Conservation (phyloP, 2,329 filamentous ascomycete species). For the Cladosporium sp. region DNA sequence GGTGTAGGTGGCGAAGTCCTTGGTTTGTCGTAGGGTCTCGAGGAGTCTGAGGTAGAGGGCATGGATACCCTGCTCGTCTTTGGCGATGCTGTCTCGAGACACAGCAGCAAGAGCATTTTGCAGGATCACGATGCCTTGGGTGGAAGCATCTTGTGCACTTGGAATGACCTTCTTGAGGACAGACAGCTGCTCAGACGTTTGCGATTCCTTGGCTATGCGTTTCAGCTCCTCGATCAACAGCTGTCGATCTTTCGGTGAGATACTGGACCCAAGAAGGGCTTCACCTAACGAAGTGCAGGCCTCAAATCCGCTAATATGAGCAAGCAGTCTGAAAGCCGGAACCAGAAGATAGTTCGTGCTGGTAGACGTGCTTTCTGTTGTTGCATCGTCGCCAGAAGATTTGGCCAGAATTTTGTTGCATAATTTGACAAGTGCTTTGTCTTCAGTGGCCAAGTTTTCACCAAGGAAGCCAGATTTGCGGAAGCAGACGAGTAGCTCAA, state of each 20-base stretch:
- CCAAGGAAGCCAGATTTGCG: conserved; percentile 6
- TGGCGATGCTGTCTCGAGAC: background rate
- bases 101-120: conserved; percentile 10
- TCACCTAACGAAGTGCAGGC: conserved; percentile 16
- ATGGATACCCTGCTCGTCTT: conserved; percentile 12
- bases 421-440: conserved; percentile 2
- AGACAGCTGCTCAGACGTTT: background rate
- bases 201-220: background rate
- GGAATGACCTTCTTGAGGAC: conserved; percentile 3
- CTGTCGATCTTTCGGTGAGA: conserved; percentile 7
- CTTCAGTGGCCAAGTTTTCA: background rate
- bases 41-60: conserved; percentile 7
- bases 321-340: conserved; percentile 16
- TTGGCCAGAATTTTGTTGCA: conserved; percentile 7
- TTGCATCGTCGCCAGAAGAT: background rate
- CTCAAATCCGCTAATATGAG: conserved; percentile 11
- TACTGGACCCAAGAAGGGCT: background rate
- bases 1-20: conserved; percentile 19
- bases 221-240: conserved; percentile 13
- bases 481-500: conserved; percentile 13
- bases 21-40: background rate
- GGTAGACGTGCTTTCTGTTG: too few relatives aligned
- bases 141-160: background rate
- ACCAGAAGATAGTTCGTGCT: conserved; percentile 1
- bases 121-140: conserved; percentile 4